Conservation (phyloP, 148 eudicot species). For the Camellia sinensis region DNA sequence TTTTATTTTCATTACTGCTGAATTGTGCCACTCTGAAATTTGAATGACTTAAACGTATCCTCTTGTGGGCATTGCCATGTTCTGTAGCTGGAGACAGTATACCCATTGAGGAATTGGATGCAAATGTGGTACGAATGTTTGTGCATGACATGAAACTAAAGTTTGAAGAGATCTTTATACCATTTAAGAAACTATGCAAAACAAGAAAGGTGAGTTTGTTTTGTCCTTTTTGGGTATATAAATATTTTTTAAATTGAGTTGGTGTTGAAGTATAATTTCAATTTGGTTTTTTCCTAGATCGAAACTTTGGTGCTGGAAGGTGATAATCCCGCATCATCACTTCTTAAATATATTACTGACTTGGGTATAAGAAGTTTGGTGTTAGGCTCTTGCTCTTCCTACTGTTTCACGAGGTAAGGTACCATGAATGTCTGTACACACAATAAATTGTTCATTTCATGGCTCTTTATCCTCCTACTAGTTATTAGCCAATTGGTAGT, state of each 20-base stretch:
- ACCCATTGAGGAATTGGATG: conserved; percentile 55
- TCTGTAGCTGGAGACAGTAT: conserved; percentile 58
- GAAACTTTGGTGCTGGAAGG: conserved; percentile 70
- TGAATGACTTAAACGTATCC: conserved; percentile 5
- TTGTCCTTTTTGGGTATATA: background rate
- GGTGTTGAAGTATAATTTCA: background rate
- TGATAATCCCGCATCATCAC: conserved; percentile 52
- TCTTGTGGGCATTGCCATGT: conserved; percentile 6
- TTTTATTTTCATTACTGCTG: background rate
- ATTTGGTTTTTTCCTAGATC: conserved; percentile 25
- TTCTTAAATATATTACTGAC: conserved; percentile 45
- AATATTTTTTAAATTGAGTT: background rate
- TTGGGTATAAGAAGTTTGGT: conserved; percentile 55
- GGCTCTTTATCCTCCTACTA: background rate
- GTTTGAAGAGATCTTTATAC: conserved; percentile 42
- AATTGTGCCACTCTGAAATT: background rate
- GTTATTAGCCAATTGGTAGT: background rate
- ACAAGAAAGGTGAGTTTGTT: conserved; percentile 31
- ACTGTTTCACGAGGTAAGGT: conserved; percentile 50
- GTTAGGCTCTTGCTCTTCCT: conserved; percentile 61
- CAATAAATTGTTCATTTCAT: background rate
- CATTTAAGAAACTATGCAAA: conserved; percentile 52
- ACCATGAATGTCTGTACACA: background rate
- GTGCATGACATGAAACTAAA: conserved; percentile 44
- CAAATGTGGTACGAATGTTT: conserved; percentile 47